Base-by-base conservation (phyloP, 768 basidiomycete genomes). In the Lactarius deliciosus region DNA sequence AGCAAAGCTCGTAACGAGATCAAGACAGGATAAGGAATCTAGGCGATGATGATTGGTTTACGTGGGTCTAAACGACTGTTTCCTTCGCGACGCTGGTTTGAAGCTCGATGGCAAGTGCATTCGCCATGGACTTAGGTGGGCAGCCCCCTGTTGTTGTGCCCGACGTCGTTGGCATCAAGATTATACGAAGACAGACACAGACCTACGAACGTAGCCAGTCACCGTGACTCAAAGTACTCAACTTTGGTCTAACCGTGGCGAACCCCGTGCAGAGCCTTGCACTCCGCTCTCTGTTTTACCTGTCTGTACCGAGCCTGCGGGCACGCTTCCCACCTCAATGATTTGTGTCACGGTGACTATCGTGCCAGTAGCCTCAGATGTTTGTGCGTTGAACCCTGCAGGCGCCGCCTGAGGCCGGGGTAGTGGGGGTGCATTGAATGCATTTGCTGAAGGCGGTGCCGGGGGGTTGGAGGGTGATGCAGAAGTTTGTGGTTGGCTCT, bases 381-480 rank as follows among this genome's bases (percentile, higher is more conserved):
- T 30, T 4, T 6, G 30, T 30, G 30, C 1, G 30, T 30, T 30
- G 0, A 91, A 93, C 38, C 96, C 93, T 0, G 89, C 93, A 90
- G 84, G 43, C 94, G 85, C 64, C 90, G 80, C 75, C n/a, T n/a
- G n/a, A n/a, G n/a, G n/a, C n/a, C n/a, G n/a, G n/a, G n/a, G n/a
- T n/a, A n/a, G n/a, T n/a, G n/a, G n/a, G n/a, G n/a, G n/a, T n/a
- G n/a, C n/a, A n/a, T n/a, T n/a, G n/a, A n/a, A n/a, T n/a, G n/a
- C n/a, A n/a, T n/a, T n/a, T n/a, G n/a, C n/a, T n/a, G n/a, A n/a
- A n/a, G 0, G 92, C 88, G 68, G 96, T 94, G 60, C 87, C 89
- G 5, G 94, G 94, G 96, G 63, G 90, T 13, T 85, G 84, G 34
- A 96, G 87, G n/a, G 94, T 96, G 72, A 98, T 89, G 79, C 91